Evolutionary conservation across 2,329 filamentous ascomycete species (phyloP), one percentile per base, ranked within the genome.

Genomic region (Aureobasidium sp.): DNA sequence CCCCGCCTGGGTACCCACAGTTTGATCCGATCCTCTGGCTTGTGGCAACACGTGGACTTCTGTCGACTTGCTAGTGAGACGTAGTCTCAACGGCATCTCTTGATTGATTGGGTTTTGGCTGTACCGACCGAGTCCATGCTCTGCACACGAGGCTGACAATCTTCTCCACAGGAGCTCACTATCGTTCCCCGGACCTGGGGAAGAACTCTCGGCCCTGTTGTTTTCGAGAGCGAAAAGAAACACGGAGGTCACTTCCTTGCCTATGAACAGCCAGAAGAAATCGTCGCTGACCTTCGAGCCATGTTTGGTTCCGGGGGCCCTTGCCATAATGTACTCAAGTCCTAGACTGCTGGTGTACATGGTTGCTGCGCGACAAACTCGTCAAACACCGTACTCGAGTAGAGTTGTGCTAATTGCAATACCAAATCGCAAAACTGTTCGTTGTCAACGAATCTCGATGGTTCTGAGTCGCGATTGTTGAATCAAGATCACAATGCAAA

Each of bases 241-340:
- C 71, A 72, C 3, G 82, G 83, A 0, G 84, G 84, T 0, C 84
- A 86, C 67, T 86, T 86, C 66, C 81, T 81, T 3, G 79, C 85
- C 0, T 79, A 78, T 61, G 85, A 86, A 71, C 72, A 73, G 39
- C 84, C 84, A 0, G 73, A 80, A 3, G 69, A 75, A 25, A 67
- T 86, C 8, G 79, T 76, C 0, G 71, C 69, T 5, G 84, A 86
- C 68, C 63, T 86, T 60, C 73, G 73, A 63, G 71, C 71, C 8
- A 85, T 86, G 82, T 85, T 85, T 73, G 79, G 80, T 0, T 76
- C 75, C 62, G 74, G 73, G 1, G 69, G 69, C 6, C 47, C 67
- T 8, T 70, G 69, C 36, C 66, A 68, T 30, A 48, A 48, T 8
- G 63, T 67, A 15, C 39, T 60, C 21, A 16, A 13, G n/a, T 59